A percentile compares a stretch with the other conserved stretches of the same genome.
phyloP scores from a whole-genome alignment of 345 rosid species.

The Lepidium didymum region DNA sequence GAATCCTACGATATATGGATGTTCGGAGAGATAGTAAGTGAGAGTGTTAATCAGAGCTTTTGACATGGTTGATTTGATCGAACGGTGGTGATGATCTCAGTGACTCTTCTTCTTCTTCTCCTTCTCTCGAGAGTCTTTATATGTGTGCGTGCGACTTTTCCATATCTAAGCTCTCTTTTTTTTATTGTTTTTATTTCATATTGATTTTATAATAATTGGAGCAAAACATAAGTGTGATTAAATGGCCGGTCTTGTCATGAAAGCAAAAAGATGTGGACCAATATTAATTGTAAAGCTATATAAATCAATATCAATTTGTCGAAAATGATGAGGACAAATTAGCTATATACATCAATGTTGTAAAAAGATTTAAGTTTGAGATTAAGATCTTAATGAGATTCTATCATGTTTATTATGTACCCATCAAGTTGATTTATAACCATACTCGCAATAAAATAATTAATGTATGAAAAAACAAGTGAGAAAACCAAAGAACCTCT shows the following conservation, averaged over 20 bases:
- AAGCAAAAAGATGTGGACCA: slow-evolving; percentile 18
- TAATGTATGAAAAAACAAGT: background rate
- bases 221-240: background rate
- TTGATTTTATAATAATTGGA: slow-evolving; percentile 1
- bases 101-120: slow-evolving; percentile 5
- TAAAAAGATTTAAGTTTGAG: background rate
- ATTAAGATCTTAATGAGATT: background rate
- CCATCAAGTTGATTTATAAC: background rate
- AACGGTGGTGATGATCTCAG: slow-evolving; percentile 16
- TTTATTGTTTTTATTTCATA: background rate
- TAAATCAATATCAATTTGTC: background rate
- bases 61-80: slow-evolving; percentile 9
- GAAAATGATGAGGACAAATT: background rate
- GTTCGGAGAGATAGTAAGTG: slow-evolving; percentile 64
- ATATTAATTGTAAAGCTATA: background rate
- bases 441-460: background rate
- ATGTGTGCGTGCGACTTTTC: slow-evolving; percentile 6
- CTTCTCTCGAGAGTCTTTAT: background rate
- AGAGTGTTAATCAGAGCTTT: slow-evolving; percentile 25
- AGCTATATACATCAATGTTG: background rate
- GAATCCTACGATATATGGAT: slow-evolving; percentile 66
- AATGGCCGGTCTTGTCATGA: slow-evolving; percentile 13
- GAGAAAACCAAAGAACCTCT: background rate
- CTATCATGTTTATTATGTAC: background rate
- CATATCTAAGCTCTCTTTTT: background rate